Percentiles rank a stretch among this genome's conserved stretches.
phyloP scores from a whole-genome alignment of 2,329 filamentous ascomycete species.

The Arthroderma sp. region DNA sequence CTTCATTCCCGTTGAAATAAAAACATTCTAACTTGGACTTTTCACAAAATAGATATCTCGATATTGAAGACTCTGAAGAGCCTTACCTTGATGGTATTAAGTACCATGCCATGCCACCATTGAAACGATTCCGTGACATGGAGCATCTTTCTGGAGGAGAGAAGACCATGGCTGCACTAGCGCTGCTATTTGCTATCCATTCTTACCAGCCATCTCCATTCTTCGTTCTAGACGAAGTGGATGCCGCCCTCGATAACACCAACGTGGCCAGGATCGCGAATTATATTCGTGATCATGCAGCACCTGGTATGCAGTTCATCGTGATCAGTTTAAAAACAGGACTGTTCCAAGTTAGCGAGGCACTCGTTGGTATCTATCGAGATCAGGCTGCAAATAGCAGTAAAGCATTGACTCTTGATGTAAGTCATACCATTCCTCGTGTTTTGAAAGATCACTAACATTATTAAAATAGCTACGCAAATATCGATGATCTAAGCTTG shows the following conservation, averaged over 20 bases:
- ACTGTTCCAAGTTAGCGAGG: constrained; percentile 92
- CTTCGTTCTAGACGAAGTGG: constrained; percentile 96
- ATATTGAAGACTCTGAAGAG: constrained; percentile 92
- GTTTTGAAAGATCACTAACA: constrained; percentile 1
- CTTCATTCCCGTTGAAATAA: neutral
- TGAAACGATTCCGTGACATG: constrained; percentile 98
- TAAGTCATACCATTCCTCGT: constrained; percentile 43
- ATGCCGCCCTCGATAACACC: constrained; percentile 94
- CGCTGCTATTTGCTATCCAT: constrained; percentile 93
- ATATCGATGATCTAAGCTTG: constrained; percentile 10
- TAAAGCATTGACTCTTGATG: constrained; percentile 83
- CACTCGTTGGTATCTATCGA: constrained; percentile 85
- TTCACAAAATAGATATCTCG: constrained; percentile 53
- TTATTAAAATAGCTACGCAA: constrained; percentile 15
- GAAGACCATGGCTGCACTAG: constrained; percentile 96
- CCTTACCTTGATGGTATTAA: constrained; percentile 93
- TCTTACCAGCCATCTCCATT: constrained; percentile 92
- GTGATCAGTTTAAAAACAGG: constrained; percentile 94
- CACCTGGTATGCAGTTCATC: constrained; percentile 97
- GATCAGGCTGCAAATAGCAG: constrained; percentile 91
- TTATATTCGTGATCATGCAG: constrained; percentile 87
- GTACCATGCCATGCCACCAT: constrained; percentile 95
- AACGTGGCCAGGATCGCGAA: constrained; percentile 94
- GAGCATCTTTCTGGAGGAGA: constrained; percentile 94
- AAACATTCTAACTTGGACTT: neutral